These are phyloP conservation scores for Dendrothele bispora DNA, from an alignment of 768 basidiomycete genomes.

Conservation along the genomic window DNA sequence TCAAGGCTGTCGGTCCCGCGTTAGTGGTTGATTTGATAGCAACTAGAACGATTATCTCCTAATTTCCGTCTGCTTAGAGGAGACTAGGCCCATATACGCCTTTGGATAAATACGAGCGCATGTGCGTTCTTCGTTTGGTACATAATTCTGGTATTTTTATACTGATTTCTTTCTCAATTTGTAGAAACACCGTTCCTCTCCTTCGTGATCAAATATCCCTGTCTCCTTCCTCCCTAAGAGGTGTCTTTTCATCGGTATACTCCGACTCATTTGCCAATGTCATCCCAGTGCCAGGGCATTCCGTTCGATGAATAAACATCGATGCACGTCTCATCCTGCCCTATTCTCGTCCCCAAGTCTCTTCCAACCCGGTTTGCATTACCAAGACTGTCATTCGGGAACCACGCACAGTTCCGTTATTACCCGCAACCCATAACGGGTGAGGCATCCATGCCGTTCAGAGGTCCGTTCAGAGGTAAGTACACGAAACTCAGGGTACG, in stretches of 20 bases:
- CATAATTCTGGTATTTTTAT: too few relatives aligned
- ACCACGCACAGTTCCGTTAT: slow-evolving; percentile 23
- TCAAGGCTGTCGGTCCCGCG: too few relatives aligned
- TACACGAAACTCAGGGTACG: slow-evolving; percentile 37
- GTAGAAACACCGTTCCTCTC: too few relatives aligned
- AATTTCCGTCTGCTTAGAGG: too few relatives aligned
- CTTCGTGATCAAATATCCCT: too few relatives aligned
- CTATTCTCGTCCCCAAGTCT: slow-evolving; percentile 29
- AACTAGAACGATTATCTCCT: too few relatives aligned
- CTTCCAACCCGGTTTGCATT: slow-evolving; percentile 28
- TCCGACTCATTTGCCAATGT: slow-evolving; percentile 27
- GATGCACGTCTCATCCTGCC: slow-evolving; percentile 25
- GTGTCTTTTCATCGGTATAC: slow-evolving; percentile 28
- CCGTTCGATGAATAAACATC: slow-evolving; percentile 20
- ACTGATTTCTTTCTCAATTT: too few relatives aligned
- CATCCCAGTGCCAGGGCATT: slow-evolving; percentile 27
- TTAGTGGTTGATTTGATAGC: too few relatives aligned
- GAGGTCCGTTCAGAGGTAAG: slow-evolving; percentile 30
- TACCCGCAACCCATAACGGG: slow-evolving; percentile 30
- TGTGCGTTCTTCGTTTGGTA: too few relatives aligned
- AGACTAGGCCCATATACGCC: too few relatives aligned
- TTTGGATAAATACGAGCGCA: too few relatives aligned
- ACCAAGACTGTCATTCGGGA: slow-evolving; percentile 28
- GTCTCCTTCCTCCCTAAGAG: slow-evolving; percentile 7
- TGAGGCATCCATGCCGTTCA: slow-evolving; percentile 23